Evolutionary conservation across 1,284 basidiomycete species (phyloP), one percentile per base, ranked within the genome.

Genomic region (Wallemia hederae): DNA sequence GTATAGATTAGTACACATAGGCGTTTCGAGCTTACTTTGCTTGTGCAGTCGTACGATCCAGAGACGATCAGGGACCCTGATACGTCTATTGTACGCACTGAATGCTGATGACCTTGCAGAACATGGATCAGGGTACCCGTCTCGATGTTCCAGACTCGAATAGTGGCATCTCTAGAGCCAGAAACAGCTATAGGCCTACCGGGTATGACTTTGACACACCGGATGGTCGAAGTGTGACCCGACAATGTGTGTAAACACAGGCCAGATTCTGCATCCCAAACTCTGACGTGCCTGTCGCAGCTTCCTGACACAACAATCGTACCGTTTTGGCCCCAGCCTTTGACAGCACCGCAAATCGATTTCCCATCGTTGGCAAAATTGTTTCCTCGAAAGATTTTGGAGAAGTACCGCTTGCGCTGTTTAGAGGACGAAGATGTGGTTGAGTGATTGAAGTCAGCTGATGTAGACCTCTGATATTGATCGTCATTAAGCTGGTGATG

Each of bases 131-230:
- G 71, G 28, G 73, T 71, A 0, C 92, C 92, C 7, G 74, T 77
- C 68, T 85, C 82, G 59, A 98, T 78, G 69, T 98, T 85, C 92
- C 92, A 98, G 0, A 96, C 86, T 0, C 89, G 78, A 60, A 97
- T 69, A 1, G 86, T 89, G 24, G 77, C 75, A 66, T 96, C 90
- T 19, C 92, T 77, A 39, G 88, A 87, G 59, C 90, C 92, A 0
- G 87, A 85, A 24, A 97, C 79, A 1, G 87, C 88, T 59, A 94
- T 77, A 0, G 92, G 89, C 2, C 85, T 77, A 55, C 83, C 81
- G 66, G 91, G 83, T 49, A 97, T 73, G 17, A 91, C 83, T 66
- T 85, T 85, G 62, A 96, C 75, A 69, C 89, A 96, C 27, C 92
- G 80, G 62, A 97, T 84, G 0, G 91, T 97, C 0, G 88, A 87